Evolutionary conservation across 1,284 basidiomycete genomes (phyloP), one percentile per base, ranked within the genome.

Genomic region (Mycena citricolor): DNA sequence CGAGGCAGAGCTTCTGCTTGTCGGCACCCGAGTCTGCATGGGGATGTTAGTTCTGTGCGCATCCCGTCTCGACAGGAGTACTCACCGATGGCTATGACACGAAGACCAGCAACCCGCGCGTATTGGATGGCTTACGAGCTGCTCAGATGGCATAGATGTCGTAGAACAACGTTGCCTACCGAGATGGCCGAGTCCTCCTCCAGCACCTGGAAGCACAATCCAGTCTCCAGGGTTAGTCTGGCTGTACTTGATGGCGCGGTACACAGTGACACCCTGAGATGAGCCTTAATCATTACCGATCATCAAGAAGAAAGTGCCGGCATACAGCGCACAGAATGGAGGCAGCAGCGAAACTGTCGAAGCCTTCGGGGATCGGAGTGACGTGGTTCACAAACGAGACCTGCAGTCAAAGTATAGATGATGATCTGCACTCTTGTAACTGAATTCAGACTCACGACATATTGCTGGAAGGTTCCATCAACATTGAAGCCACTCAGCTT

Each of bases 401-500:
- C 68, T 77, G 23, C 6, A 34, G 28, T 24, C 8, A 24, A 33
- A 16, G 23, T 12, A 23, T 32, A 29, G 44, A 41, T 5, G 25
- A 26, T 21, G n/a, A 17, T 8, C 17, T 19, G 22, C 4, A 24
- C 2, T n/a, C n/a, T n/a, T n/a, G n/a, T n/a, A n/a, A n/a, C n/a
- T n/a, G n/a, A n/a, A n/a, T n/a, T 8, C 17, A 29, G 16, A 65
- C 77, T 49, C 54, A 81, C 83, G 39, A 81, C 77, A 57, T 88
- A 91, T 71, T 93, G 79, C 37, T 81, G 77, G 73, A 94, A 94
- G 2, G 89, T 89, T 44, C 92, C 92, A 57, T 93, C 83, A 44
- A 86, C 75, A 39, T 76, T 83, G 69, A 82, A 89, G 4, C 90
- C 89, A 46, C 80, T 83, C 47, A 80, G 64, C 58, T 82, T 70